A percentile compares a stretch with the other conserved stretches of the same genome.
Evolutionary conservation across 371 early-diverging fungal species (phyloP).

Genomic region (Rhizomucor pusillus): DNA sequence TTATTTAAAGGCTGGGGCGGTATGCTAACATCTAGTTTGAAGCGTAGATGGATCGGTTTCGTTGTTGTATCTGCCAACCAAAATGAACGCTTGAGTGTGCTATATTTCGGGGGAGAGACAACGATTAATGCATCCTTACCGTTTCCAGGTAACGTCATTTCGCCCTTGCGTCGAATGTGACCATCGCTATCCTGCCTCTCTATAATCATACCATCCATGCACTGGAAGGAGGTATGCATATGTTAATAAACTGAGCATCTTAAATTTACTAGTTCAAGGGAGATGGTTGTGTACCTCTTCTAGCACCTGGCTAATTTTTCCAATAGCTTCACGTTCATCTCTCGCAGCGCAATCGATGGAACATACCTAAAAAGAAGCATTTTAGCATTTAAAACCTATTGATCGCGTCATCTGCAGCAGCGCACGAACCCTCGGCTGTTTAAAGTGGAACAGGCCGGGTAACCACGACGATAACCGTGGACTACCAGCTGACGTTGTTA

Average conservation of each 20-base stretch:
- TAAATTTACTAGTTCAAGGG: too few relatives aligned
- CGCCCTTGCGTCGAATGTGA: slow-evolving; percentile 38
- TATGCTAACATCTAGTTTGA: slow-evolving; percentile 35
- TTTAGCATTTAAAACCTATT: slow-evolving; percentile 9
- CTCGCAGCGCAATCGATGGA: slow-evolving; percentile 43
- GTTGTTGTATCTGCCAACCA: slow-evolving; percentile 13
- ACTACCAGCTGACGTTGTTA: slow-evolving; percentile 3
- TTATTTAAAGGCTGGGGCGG: slow-evolving; percentile 13
- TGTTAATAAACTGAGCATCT: neutral
- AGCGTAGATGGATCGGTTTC: slow-evolving; percentile 30
- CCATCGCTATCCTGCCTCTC: slow-evolving; percentile 40
- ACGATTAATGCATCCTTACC: slow-evolving; percentile 6
- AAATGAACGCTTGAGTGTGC: neutral
- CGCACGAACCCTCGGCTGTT: slow-evolving; percentile 20
- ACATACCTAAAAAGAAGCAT: slow-evolving; percentile 22
- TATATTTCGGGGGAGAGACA: neutral
- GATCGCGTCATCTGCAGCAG: slow-evolving; percentile 8
- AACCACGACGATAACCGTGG: slow-evolving; percentile 21
- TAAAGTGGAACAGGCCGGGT: slow-evolving; percentile 22
- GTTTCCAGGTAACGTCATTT: slow-evolving; percentile 31
- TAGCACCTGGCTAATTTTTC: slow-evolving; percentile 39
- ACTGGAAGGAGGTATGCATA: slow-evolving; percentile 11
- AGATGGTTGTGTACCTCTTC: slow-evolving; percentile 37
- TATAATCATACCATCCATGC: slow-evolving; percentile 35
- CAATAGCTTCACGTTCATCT: slow-evolving; percentile 44